These are phyloP conservation scores for Candida railenensis DNA, from an alignment of 805 yeast genomes.

Conservation along the genomic window DNA sequence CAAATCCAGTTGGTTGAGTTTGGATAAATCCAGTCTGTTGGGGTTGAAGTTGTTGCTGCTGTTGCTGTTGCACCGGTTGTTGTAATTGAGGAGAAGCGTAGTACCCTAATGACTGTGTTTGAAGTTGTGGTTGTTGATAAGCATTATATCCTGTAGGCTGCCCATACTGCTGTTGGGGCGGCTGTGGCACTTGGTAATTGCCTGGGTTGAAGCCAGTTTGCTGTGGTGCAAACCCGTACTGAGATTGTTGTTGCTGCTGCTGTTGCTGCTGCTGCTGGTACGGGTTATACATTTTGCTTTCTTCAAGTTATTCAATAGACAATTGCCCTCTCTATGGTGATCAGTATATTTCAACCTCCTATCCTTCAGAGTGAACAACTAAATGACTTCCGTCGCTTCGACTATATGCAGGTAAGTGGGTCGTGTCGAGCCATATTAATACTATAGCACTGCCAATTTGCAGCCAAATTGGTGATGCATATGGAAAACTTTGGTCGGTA, in stretches of 20 bases:
- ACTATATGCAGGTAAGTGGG: background rate
- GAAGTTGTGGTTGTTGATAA: conserved; percentile 19
- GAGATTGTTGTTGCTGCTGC: conserved; percentile 28
- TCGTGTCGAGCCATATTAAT: too few relatives aligned
- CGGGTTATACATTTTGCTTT: conserved; percentile 36
- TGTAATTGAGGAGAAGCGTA: conserved; percentile 31
- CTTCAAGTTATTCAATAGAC: background rate
- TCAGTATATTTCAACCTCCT: too few relatives aligned
- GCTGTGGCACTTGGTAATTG: conserved; percentile 20
- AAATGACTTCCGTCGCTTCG: background rate
- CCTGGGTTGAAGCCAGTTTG: conserved; percentile 11
- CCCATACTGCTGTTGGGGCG: conserved; percentile 22
- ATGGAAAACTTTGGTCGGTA: too few relatives aligned
- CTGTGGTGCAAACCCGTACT: conserved; percentile 12
- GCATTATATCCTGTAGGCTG: conserved; percentile 37
- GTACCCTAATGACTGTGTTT: conserved; percentile 48
- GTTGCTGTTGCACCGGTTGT: conserved; percentile 21
- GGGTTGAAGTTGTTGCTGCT: conserved; percentile 21
- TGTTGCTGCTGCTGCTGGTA: conserved; percentile 31
- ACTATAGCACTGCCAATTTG: too few relatives aligned
- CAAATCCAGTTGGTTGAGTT: conserved; percentile 49
- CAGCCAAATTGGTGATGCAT: too few relatives aligned
- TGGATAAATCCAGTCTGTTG: conserved; percentile 38
- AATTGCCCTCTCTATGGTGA: background rate
- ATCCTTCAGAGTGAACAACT: background rate